These are phyloP conservation scores for Lentinula guzmanii DNA, from an alignment of 768 basidiomycete genomes.

Conservation along the genomic window DNA sequence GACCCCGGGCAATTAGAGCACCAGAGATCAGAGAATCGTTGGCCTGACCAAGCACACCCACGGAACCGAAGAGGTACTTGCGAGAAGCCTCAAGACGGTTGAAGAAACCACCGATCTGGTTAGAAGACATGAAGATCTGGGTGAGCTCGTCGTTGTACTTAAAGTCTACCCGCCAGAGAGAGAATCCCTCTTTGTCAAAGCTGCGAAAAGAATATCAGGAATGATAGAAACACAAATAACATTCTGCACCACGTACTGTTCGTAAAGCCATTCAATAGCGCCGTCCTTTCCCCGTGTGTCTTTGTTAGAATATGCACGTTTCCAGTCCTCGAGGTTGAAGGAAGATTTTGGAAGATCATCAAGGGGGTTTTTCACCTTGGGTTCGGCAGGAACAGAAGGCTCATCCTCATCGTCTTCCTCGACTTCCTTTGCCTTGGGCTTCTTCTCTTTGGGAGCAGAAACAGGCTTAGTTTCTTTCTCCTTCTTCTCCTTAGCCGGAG, in stretches of 20 bases:
- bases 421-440: slow-evolving; percentile 45
- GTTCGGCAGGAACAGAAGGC: slow-evolving; percentile 65
- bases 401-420: slow-evolving; percentile 81
- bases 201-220: slow-evolving; percentile 29
- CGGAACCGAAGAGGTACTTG: slow-evolving; percentile 92
- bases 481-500: slow-evolving; percentile 74
- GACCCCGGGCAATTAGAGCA: slow-evolving; percentile 77
- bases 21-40: slow-evolving; percentile 82
- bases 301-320: slow-evolving; percentile 95
- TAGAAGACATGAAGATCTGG: slow-evolving; percentile 88
- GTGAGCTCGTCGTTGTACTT: slow-evolving; percentile 96
- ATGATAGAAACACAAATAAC: neutral
- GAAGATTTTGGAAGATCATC: slow-evolving; percentile 84
- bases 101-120: slow-evolving; percentile 94
- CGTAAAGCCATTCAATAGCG: slow-evolving; percentile 93
- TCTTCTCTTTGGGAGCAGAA: slow-evolving; percentile 36
- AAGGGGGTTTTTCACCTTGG: slow-evolving; percentile 92
- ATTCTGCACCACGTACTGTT: slow-evolving; percentile 55
- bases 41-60: slow-evolving; percentile 80
- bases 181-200: slow-evolving; percentile 86
- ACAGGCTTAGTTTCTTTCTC: slow-evolving; percentile 50
- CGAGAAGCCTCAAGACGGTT: slow-evolving; percentile 96
- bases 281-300: slow-evolving; percentile 86
- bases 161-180: slow-evolving; percentile 89
- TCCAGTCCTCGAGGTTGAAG: slow-evolving; percentile 95